These are phyloP conservation scores for Pecoramyces ruminantium DNA, from an alignment of 192 early-diverging fungal species.

Conservation along the genomic window DNA sequence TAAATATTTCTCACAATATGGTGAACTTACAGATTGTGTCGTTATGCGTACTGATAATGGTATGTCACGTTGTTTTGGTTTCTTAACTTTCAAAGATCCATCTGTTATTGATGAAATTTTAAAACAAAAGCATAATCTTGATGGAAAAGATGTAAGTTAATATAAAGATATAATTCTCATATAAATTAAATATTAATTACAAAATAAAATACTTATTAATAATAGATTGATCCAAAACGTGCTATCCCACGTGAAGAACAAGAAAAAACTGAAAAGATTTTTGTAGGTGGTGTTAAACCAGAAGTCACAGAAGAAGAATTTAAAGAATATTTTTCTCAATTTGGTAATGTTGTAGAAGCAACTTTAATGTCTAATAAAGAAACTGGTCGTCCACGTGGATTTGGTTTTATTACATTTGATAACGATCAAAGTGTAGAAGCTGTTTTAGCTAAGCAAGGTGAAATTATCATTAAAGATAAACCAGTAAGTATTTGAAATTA, in stretches of 20 bases:
- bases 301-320: constrained; percentile 79
- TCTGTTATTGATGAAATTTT: constrained; percentile 43
- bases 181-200: background rate
- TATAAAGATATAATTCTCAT: too few species aligned
- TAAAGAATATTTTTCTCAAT: constrained; percentile 66
- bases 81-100: constrained; percentile 51
- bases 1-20: constrained; percentile 52
- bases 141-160: constrained; percentile 64
- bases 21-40: constrained; percentile 50
- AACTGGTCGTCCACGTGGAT: constrained; percentile 76
- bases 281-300: constrained; percentile 74
- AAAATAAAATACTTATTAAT: background rate
- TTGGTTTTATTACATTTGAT: constrained; percentile 89
- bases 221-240: constrained; percentile 56
- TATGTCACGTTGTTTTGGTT: constrained; percentile 60
- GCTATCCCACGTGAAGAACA: constrained; percentile 55
- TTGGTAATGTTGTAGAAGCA: constrained; percentile 69
- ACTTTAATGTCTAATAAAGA: constrained; percentile 71
- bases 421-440: constrained; percentile 54
- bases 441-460: constrained; percentile 41
- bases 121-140: constrained; percentile 47
- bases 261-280: constrained; percentile 74
- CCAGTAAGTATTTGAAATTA: constrained; percentile 24
- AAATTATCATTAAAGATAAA: constrained; percentile 55
- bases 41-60: constrained; percentile 59